Evolutionary conservation across 225 moss, liverwort and hornwort genomes (phyloP).

Genomic region (Pseudoscleropodium purum): DNA sequence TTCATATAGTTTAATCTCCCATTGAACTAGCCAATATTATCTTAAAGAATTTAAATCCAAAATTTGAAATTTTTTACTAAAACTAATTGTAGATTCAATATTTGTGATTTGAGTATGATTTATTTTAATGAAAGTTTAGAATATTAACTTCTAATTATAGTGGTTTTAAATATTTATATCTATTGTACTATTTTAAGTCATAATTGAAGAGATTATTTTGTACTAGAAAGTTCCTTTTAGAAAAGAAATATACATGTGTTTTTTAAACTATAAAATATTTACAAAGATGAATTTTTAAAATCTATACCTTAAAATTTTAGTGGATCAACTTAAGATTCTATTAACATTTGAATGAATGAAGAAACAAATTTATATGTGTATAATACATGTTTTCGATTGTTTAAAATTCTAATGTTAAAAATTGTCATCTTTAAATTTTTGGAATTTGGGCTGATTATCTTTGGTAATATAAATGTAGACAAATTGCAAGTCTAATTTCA

Average conservation of each 20-base stretch:
- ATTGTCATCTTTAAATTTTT: too few relatives aligned
- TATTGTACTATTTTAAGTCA: background rate
- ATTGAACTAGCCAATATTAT: background rate
- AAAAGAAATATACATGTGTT: background rate
- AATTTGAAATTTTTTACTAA: background rate
- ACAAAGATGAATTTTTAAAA: background rate
- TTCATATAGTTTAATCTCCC: background rate
- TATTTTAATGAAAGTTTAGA: background rate
- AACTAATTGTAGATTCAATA: background rate
- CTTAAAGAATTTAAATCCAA: background rate
- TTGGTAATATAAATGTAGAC: too few relatives aligned
- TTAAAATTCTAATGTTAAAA: background rate
- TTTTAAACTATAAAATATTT: too few relatives aligned
- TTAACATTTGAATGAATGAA: background rate
- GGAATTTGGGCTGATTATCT: too few relatives aligned
- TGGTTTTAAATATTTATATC: background rate
- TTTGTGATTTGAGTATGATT: background rate
- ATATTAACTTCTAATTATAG: background rate
- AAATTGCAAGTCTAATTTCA: too few relatives aligned
- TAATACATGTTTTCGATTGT: background rate
- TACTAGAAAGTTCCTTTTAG: fast-evolving
- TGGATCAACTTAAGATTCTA: background rate
- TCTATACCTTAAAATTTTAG: background rate
- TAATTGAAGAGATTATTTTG: background rate
- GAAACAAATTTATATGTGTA: background rate